These are phyloP conservation scores for Jatropha podagrica DNA, from an alignment of 441 rosid species.

Conservation along the genomic window DNA sequence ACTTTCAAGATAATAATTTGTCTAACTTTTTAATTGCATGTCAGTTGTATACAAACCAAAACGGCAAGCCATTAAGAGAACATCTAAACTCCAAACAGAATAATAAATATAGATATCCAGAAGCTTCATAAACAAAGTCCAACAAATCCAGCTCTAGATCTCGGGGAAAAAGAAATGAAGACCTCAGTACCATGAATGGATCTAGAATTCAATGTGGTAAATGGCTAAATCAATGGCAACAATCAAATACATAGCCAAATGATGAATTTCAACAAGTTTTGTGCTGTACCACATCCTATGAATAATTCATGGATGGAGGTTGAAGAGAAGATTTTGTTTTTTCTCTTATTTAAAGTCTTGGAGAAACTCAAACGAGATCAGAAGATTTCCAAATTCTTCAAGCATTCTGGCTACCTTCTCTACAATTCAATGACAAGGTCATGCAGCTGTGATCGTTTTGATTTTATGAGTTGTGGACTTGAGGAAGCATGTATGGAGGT, in stretches of 20 bases:
- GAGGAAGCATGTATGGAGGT: neutral
- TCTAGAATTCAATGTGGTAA: neutral
- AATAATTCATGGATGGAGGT: neutral
- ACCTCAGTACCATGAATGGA: neutral
- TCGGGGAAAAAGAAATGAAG: neutral
- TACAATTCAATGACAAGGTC: neutral
- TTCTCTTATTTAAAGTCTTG: neutral
- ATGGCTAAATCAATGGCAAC: neutral
- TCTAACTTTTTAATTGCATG: conserved; percentile 5
- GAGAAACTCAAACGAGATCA: neutral
- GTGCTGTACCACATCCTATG: neutral
- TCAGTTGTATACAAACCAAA: neutral
- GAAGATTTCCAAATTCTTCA: neutral
- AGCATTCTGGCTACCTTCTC: neutral
- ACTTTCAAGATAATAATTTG: neutral
- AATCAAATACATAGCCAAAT: neutral
- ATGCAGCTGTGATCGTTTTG: neutral
- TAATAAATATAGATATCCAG: neutral
- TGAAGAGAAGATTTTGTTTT: neutral
- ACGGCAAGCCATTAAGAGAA: neutral
- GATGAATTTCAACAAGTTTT: neutral
- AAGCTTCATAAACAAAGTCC: neutral
- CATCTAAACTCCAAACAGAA: neutral
- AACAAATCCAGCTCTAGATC: neutral
- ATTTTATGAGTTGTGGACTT: neutral